Base-by-base conservation (phyloP, 164 flowering plant genomes). In the Cinnamomum chago region DNA sequence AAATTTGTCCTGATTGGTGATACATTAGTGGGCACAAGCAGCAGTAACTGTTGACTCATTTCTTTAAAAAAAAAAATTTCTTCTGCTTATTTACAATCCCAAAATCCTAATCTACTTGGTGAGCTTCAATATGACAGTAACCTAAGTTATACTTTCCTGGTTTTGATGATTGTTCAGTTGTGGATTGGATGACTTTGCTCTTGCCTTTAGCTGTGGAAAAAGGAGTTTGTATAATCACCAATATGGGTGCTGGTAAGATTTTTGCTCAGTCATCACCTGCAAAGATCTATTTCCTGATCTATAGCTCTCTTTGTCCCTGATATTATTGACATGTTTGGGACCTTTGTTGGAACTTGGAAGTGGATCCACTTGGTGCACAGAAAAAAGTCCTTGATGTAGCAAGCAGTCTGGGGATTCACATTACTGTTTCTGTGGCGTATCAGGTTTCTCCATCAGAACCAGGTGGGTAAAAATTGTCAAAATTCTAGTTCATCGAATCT, bases 191-290 rank as follows among this genome's bases (percentile, higher is more conserved):
- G 93, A 74, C 22, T 24, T 10, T 87, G 85, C 88, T 95, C 13
- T 75, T 95, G 51, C 99, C 99, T 62, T 77, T 92, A 83, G 97
- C 99, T 40, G 81, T 90, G 83, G 88, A 89, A 78, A 88, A 83
- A 86, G 92, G 92, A 72, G 82, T 84, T 69, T 88, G 98, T 79
- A 89, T 95, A 77, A 88, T 95, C 70, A 95, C 97, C 70, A 95
- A 95, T 80, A 93, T 95, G 98, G 99, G 99, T 81, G 99, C 98
- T 82, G 86, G 99, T 93, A 79, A 76, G 90, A 51, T 60, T 35
- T 35, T 22, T 52, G 27, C 28, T 64, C 67, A 70, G 47, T 50
- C 12, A 62, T 14, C 60, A 30, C 58, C 18, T 76, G 50, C 70
- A 20, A 23, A 65, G 35, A 11, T 65, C 67, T 3, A 47, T 50